Evolutionary conservation across 2,329 filamentous ascomycete genomes (phyloP), one percentile per base, ranked within the genome.

Genomic region (Venturia oleaginea): DNA sequence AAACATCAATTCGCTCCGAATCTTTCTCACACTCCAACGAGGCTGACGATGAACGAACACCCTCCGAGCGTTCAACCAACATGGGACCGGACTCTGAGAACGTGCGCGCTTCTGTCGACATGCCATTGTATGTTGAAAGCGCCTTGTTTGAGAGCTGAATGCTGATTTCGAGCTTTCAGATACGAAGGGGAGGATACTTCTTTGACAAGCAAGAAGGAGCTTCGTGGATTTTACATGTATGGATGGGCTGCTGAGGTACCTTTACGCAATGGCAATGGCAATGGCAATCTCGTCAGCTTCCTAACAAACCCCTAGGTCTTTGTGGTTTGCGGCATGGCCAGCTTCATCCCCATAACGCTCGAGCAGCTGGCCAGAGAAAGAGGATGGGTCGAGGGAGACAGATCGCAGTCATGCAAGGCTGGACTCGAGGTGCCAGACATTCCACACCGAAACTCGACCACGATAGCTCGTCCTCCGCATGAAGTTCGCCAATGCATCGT

Each of bases 221-320:
- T 97, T 66, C 81, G 86, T 46, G 94, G 93, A 70, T 99, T 95
- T 90, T 99, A 97, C 77, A 88, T 89, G 74, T 97, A 97, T 79
- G 90, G 90, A 51, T 97, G 96, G 82, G 94, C 94, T 30, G 92
- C 93, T 24, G 94, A 99, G 78, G 75, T 76, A 71, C 11, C 43
- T 30, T 51, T 63, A 8, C 46, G 32, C 59, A 61, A 43, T 27
- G 55, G 40, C 22, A 13, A 27, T 46, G 27, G 32, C 59, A 61
- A 43, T 27, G 55, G 40, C 22, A 13, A 27, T 46, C 19, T 46
- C n/a, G 37, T 48, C 13, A 34, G 30, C 32, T n/a, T 60, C 30
- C n/a, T 48, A 55, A 55, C 62, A 55, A 19, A 51, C 46, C 43
- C 61, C 15, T 34, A 59, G 62, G 38, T 61, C 59, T 61, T 61